Base-by-base conservation (phyloP, 495 filamentous ascomycete genomes). In the Stereocaulon alpinum region DNA sequence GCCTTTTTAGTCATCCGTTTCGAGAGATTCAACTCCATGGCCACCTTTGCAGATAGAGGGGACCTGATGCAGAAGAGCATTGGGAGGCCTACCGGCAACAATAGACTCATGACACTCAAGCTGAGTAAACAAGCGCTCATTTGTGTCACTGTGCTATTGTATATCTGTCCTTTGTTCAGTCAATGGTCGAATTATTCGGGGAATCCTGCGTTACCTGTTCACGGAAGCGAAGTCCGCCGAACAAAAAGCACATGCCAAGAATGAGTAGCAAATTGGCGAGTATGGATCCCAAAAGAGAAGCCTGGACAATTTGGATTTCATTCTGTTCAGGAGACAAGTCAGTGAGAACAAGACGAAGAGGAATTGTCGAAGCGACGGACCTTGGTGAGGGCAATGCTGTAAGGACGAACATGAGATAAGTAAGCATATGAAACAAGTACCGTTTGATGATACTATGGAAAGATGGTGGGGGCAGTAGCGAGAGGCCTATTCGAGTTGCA, bases 81-180 rank as follows among this genome's bases (percentile, higher is more conserved):
- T 54, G 22, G 27, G 5, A 18, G 4, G 70, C 76, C 63, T 70
- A 85, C 83, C 18, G 88, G 88, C 7, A 94, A 71, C 2, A 94
- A 73, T 4, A 96, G 76, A 73, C 89, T 94, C 69, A 86, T 89
- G 20, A 95, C 91, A 67, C 86, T 89, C 71, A 96, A 74, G 75
- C 88, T 91, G 61, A 96, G 82, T 49, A 96, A 76, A 73, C 88
- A 94, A 30, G 91, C 89, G 66, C 90, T 95, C 87, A 93, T 96
- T 72, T 95, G 89, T 3, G 90, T 95, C 51, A 94, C 87, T 27
- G 88, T 94, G 72, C 83, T 93, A 71, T 96, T 96, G 73, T 96
- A 96, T 61, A 95, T 84, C 82, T 91, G 57, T 58, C 72, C 66
- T 41, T 41, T 14, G 14, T 45, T 60, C 24, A 60, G 50, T 12